A percentile compares a stretch with the other conserved stretches of the same genome.
Conservation (phyloP, 805 yeast genomes). For the Saturnispora dispora region DNA sequence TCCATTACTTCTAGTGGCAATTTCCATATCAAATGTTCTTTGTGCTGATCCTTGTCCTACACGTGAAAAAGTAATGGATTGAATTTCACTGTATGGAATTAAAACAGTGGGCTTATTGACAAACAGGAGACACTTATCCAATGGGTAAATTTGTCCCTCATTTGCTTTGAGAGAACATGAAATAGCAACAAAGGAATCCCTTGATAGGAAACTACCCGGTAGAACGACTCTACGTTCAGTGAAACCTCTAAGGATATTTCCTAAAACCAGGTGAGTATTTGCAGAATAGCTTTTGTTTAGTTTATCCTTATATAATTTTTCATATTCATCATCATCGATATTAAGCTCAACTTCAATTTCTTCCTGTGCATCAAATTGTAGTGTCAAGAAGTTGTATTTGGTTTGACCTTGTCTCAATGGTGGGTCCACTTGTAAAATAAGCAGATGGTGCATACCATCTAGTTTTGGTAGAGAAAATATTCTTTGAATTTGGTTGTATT, state of each 20-base stretch:
- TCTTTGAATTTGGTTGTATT: conserved; percentile 81
- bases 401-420: conserved; percentile 98
- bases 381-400: conserved; percentile 81
- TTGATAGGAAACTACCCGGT: conserved; percentile 75
- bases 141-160: conserved; percentile 89
- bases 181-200: conserved; percentile 75
- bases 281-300: conserved; percentile 64
- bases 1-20: conserved; percentile 54
- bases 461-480: conserved; percentile 89
- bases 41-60: conserved; percentile 76
- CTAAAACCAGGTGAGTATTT: conserved; percentile 75
- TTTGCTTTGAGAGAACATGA: conserved; percentile 90
- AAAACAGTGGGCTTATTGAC: conserved; percentile 91
- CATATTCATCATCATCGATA: conserved; percentile 72
- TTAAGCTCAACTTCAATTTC: conserved; percentile 86
- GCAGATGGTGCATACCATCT: conserved; percentile 82
- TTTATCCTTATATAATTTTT: conserved; percentile 63
- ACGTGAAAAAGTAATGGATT: conserved; percentile 74
- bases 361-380: conserved; percentile 86
- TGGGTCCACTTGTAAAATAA: conserved; percentile 89
- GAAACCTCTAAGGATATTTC: conserved; percentile 83
- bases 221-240: conserved; percentile 77
- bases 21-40: conserved; percentile 88
- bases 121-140: conserved; percentile 84
- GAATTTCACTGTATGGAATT: conserved; percentile 77